Evolutionary conservation across 805 yeast genomes (phyloP).

Genomic region (Priceomyces melissophilus): DNA sequence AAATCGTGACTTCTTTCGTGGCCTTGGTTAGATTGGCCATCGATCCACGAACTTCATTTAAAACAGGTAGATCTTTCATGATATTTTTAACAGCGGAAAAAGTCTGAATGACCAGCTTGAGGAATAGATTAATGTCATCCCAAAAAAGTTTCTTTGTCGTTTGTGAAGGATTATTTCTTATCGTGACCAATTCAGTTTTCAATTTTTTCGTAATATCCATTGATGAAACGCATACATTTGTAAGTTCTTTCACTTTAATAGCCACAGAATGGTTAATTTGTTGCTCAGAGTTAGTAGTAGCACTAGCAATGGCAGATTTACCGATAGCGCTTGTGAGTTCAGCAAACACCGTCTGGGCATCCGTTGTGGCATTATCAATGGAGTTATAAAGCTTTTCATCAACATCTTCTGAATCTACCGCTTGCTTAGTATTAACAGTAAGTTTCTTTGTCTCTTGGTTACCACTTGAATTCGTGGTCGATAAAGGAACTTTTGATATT

Average conservation of each 20-base stretch:
- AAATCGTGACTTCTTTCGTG: constrained; percentile 88
- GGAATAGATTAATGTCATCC: constrained; percentile 79
- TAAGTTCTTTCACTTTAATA: constrained; percentile 68
- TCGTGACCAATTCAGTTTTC: constrained; percentile 49
- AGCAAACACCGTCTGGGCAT: constrained; percentile 75
- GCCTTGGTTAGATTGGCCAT: constrained; percentile 81
- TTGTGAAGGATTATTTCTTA: constrained; percentile 45
- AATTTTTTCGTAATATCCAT: constrained; percentile 77
- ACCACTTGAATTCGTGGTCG: neutral
- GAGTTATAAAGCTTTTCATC: constrained; percentile 69
- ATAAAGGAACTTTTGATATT: constrained; percentile 4
- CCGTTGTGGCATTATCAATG: constrained; percentile 56
- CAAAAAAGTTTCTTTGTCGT: constrained; percentile 64
- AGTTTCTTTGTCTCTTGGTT: constrained; percentile 10
- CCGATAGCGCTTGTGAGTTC: constrained; percentile 68
- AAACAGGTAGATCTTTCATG: constrained; percentile 74
- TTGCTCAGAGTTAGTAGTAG: constrained; percentile 17
- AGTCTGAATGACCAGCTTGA: constrained; percentile 80
- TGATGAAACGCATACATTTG: constrained; percentile 72
- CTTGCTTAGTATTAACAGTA: constrained; percentile 17
- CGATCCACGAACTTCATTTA: constrained; percentile 75
- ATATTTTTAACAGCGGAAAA: constrained; percentile 80
- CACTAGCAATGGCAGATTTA: constrained; percentile 55
- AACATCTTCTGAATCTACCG: constrained; percentile 39
- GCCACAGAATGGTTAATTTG: constrained; percentile 45